Evolutionary conservation across 2,329 filamentous ascomycete genomes (phyloP).

Genomic region (Drechmeria coniospora): DNA sequence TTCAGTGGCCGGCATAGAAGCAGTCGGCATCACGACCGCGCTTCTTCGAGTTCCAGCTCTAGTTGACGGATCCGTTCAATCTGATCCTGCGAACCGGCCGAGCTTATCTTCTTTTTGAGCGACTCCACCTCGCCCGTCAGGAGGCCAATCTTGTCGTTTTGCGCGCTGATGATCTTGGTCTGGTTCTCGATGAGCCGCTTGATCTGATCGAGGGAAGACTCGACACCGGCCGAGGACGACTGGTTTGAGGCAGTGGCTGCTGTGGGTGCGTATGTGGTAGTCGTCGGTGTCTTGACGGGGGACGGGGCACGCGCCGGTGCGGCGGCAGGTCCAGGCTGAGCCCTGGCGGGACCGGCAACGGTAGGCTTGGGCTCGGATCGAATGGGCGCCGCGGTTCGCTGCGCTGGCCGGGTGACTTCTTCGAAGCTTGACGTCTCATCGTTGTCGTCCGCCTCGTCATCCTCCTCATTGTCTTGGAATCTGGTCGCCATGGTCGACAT

Average conservation of each 20-base stretch:
- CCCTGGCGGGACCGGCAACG: slow-evolving; percentile 18
- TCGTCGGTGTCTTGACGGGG: slow-evolving; percentile 14
- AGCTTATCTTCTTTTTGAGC: slow-evolving; percentile 60
- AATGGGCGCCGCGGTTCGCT: slow-evolving; percentile 33
- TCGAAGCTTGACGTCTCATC: slow-evolving; percentile 73
- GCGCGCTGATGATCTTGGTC: slow-evolving; percentile 59
- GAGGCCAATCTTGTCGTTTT: slow-evolving; percentile 58
- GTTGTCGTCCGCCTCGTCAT: slow-evolving; percentile 43
- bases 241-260: slow-evolving; percentile 11
- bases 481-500: slow-evolving; percentile 75
- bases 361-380: slow-evolving; percentile 25
- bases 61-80: slow-evolving; percentile 52
- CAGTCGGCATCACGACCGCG: slow-evolving; percentile 30
- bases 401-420: slow-evolving; percentile 61
- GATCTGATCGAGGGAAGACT: slow-evolving; percentile 58
- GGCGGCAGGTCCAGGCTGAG: slow-evolving; percentile 8
- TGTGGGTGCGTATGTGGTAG: slow-evolving; percentile 13
- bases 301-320: slow-evolving; percentile 15
- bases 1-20: not conserved
- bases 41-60: slow-evolving; percentile 51
- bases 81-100: slow-evolving; percentile 37
- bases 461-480: slow-evolving; percentile 64
- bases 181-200: slow-evolving; percentile 64
- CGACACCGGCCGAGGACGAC: slow-evolving; percentile 26
- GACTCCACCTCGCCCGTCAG: slow-evolving; percentile 62